Percentiles rank a stretch among this genome's conserved stretches.
Evolutionary conservation across 2,329 filamentous ascomycete genomes (phyloP).

Genomic region (Pyrenophora graminea): DNA sequence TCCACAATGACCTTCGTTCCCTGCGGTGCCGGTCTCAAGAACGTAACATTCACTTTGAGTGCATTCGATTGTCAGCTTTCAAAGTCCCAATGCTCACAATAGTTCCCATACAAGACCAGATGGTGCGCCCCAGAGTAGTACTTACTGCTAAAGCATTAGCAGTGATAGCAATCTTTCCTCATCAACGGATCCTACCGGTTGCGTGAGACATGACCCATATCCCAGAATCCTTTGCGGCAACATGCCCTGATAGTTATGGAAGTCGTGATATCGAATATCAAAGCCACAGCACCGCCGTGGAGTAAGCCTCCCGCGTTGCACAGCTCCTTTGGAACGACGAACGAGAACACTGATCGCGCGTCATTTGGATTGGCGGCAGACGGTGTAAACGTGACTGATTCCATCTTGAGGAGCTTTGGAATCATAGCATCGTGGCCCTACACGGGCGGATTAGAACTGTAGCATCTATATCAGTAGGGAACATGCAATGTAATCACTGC

Average conservation of each 20-base stretch:
- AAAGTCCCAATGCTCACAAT: not conserved
- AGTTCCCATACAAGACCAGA: not conserved
- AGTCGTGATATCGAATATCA: slow-evolving; percentile 61
- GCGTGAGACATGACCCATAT: slow-evolving; percentile 49
- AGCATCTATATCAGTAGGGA: not conserved
- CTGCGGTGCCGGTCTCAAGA: slow-evolving; percentile 49
- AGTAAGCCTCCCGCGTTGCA: slow-evolving; percentile 52
- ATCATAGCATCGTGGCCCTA: slow-evolving; percentile 42
- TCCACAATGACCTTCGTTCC: slow-evolving; percentile 50
- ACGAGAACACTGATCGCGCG: slow-evolving; percentile 49
- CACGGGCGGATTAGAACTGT: slow-evolving; percentile 5
- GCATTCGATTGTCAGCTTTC: not conserved
- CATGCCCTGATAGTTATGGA: slow-evolving; percentile 44
- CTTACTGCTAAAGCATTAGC: slow-evolving; percentile 20
- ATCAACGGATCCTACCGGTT: slow-evolving; percentile 16
- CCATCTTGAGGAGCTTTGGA: slow-evolving; percentile 39
- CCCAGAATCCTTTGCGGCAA: slow-evolving; percentile 47
- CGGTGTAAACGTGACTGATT: slow-evolving; percentile 39
- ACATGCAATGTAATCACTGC: slow-evolving; percentile 32
- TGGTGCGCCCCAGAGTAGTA: not conserved
- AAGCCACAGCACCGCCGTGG: slow-evolving; percentile 59
- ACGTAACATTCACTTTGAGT: slow-evolving; percentile 50
- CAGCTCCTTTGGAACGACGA: slow-evolving; percentile 51
- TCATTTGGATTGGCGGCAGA: slow-evolving; percentile 35
- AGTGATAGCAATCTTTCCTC: not conserved